Percentiles rank a stretch among this genome's conserved stretches.
These are phyloP conservation scores for Cutaneotrichosporon mucoides DNA, from an alignment of 1,284 basidiomycete genomes.

Conservation along the genomic window DNA sequence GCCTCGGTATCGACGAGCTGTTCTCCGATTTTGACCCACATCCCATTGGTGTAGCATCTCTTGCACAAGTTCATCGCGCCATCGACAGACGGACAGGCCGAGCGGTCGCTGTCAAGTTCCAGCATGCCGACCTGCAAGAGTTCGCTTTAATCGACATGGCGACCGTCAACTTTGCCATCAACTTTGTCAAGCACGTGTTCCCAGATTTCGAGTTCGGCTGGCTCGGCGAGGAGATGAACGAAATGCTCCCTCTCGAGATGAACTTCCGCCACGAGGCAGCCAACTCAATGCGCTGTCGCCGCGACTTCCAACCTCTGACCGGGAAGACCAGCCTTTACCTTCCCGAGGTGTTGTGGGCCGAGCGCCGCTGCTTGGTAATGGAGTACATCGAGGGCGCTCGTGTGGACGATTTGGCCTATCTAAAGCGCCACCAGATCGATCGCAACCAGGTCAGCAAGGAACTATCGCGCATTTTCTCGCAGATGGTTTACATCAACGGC, in stretches of 20 bases:
- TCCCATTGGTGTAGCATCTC: constrained; percentile 89
- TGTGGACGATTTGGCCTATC: constrained; percentile 82
- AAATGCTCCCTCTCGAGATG: constrained; percentile 92
- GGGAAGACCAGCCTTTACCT: constrained; percentile 81
- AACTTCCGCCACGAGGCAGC: constrained; percentile 70
- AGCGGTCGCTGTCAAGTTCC: constrained; percentile 90
- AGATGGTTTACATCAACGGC: constrained; percentile 96
- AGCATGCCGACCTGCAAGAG: constrained; percentile 91
- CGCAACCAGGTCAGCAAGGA: constrained; percentile 90
- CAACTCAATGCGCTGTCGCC: constrained; percentile 68
- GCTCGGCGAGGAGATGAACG: constrained; percentile 88
- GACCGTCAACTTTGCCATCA: constrained; percentile 53
- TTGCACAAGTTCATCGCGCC: constrained; percentile 93
- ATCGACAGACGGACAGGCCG: constrained; percentile 65
- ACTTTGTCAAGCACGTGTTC: constrained; percentile 79
- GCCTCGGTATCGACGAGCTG: constrained; percentile 42
- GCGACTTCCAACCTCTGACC: constrained; percentile 64
- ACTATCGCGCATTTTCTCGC: constrained; percentile 72
- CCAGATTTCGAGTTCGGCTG: constrained; percentile 77
- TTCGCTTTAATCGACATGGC: constrained; percentile 79
- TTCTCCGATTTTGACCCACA: constrained; percentile 76
- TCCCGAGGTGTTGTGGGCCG: constrained; percentile 77
- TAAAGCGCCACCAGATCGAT: constrained; percentile 81
- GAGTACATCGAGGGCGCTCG: constrained; percentile 82
- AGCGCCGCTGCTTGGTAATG: constrained; percentile 87